Base-by-base conservation (phyloP, 1,284 basidiomycete species). In the Neolentinus lepideus region DNA sequence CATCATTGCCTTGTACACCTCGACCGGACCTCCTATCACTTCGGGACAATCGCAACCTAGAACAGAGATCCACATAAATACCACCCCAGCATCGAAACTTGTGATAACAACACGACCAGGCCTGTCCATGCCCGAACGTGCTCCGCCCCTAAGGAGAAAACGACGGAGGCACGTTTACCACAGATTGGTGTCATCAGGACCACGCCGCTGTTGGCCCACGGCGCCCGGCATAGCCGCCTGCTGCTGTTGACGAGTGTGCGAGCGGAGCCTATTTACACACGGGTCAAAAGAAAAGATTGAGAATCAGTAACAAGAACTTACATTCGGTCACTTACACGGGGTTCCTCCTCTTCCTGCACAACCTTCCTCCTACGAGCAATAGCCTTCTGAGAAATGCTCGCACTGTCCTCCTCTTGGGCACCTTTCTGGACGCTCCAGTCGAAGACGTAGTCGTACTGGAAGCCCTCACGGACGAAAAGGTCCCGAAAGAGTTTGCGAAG, bases 401-500 rank as follows among this genome's bases (percentile, higher is more conserved):
- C 78, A 54, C 73, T 72, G 38, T 74, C 76, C 58, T 90, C 85
- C 9, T 89, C 88, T 56, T 83, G 79, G 35, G 83, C 78, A 60
- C 77, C 77, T 54, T 87, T 80, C 74, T 94, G 92, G 55, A 98
- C 92, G 63, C 89, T 93, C 94, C 94, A 98, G 73, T 98, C 95
- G 66, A 98, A 98, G 67, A 97, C 90, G 67, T 98, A 98, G 71
- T 98, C 94, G 71, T 98, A 98, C 75, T 96, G 93, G 77, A 92
- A 96, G 55, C 94, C 94, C 70, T 98, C 94, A 54, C 95, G 90
- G 56, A 97, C 92, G 63, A 98, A 98, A 58, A 98, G 83, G 71
- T 98, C 94, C 53, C 94, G 88, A 92, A 98, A 98, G 59, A 98
- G 84, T 77, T 97, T 97, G 76, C 95, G 90, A 9, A 98, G 82